phyloP scores from a whole-genome alignment of 805 yeast species.

The Nakazawaea ishiwadae region DNA sequence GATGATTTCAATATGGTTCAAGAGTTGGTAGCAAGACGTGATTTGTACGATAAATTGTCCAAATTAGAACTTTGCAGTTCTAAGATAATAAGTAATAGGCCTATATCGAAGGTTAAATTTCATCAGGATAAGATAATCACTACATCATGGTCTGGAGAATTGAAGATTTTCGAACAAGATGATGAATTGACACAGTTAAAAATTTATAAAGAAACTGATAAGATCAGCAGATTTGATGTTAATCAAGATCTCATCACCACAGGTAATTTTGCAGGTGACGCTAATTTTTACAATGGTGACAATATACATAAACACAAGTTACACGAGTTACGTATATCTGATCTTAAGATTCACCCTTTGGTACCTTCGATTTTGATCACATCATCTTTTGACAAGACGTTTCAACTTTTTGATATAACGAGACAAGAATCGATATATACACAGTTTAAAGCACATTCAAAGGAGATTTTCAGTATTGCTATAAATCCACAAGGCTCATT shows the following conservation, averaged over 20 bases:
- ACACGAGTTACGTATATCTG: constrained; percentile 55
- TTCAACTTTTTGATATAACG: constrained; percentile 81
- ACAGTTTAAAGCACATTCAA: constrained; percentile 80
- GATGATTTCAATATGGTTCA: constrained; percentile 32
- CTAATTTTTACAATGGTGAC: constrained; percentile 28
- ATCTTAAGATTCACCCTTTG: constrained; percentile 61
- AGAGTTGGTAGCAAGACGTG: constrained; percentile 43
- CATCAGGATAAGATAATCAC: constrained; percentile 44
- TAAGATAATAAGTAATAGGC: constrained; percentile 65
- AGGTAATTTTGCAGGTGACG: constrained; percentile 28
- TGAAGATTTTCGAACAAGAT: constrained; percentile 41
- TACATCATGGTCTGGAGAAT: constrained; percentile 83
- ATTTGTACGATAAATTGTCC: constrained; percentile 27
- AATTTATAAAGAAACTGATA: constrained; percentile 43
- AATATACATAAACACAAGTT: not conserved
- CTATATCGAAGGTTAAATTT: constrained; percentile 55
- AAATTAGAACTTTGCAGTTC: constrained; percentile 53
- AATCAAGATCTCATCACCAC: constrained; percentile 21
- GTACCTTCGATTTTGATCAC: constrained; percentile 48
- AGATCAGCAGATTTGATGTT: constrained; percentile 73
- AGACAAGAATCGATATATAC: constrained; percentile 44
- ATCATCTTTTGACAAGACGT: constrained; percentile 80
- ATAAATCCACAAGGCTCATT: constrained; percentile 79
- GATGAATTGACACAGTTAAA: constrained; percentile 28
- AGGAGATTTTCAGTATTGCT: constrained; percentile 57